Evolutionary conservation across 78 protist species (phyloP).

Genomic region (Chrysochromulina tobinii): DNA sequence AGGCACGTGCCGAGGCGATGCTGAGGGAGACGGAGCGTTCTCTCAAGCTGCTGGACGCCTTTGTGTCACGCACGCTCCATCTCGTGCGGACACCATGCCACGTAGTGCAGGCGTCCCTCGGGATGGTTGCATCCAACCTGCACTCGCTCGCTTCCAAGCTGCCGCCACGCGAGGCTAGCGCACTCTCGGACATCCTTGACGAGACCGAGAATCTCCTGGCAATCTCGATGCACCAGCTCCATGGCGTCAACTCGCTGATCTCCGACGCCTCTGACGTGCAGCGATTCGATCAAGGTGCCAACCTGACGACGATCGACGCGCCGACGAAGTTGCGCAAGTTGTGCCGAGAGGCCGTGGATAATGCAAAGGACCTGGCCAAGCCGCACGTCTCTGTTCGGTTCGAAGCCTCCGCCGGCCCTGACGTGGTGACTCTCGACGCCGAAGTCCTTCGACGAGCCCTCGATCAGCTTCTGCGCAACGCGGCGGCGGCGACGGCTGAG

Average conservation of each 20-base stretch:
- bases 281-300: background rate
- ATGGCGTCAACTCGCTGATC: no score
- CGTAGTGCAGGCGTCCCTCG: background rate
- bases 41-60: background rate
- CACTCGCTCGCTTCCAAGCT: background rate
- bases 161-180: background rate
- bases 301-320: background rate
- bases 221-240: background rate
- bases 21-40: background rate
- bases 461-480: background rate
- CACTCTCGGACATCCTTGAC: background rate
- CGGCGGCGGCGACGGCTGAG: background rate
- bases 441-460: background rate
- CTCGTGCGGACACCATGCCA: constrained; percentile 22
- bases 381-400: background rate
- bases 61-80: constrained; percentile 10
- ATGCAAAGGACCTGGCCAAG: background rate
- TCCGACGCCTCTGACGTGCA: background rate
- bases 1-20: background rate
- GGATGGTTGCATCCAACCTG: background rate
- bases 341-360: background rate
- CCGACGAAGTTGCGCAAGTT: background rate
- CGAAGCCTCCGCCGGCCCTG: background rate
- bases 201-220: background rate
- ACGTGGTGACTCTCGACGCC: background rate